These are phyloP conservation scores for Manihot esculenta DNA, from an alignment of 441 rosid species.

Conservation along the genomic window DNA sequence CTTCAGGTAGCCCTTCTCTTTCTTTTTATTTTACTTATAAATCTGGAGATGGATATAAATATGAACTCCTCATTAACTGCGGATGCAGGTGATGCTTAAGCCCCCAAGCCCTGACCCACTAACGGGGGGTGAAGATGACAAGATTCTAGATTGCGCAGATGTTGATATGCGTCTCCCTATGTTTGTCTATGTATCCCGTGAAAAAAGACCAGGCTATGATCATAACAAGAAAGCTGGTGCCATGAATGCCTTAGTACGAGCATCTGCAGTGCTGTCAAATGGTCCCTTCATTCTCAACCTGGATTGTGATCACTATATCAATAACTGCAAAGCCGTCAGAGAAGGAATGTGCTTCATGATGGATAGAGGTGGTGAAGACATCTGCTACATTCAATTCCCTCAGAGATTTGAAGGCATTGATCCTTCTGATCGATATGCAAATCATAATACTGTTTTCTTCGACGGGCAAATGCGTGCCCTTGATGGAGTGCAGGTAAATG, in stretches of 20 bases:
- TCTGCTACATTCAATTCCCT: constrained; percentile 88
- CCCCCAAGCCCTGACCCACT: constrained; percentile 80
- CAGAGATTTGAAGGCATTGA: constrained; percentile 94
- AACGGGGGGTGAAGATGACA: constrained; percentile 52
- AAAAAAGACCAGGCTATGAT: constrained; percentile 83
- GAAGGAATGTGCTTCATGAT: constrained; percentile 96
- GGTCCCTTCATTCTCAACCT: constrained; percentile 88
- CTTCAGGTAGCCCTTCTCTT: constrained; percentile 41
- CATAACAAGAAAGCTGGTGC: constrained; percentile 96
- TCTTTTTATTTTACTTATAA: not conserved
- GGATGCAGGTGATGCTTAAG: constrained; percentile 69
- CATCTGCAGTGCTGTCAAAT: constrained; percentile 81
- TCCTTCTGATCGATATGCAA: constrained; percentile 88
- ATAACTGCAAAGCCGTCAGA: constrained; percentile 73
- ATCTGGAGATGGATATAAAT: too few relatives aligned
- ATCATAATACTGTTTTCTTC: constrained; percentile 80
- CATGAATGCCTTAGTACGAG: constrained; percentile 80
- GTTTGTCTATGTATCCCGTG: constrained; percentile 77
- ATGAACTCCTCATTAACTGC: not conserved
- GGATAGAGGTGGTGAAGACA: constrained; percentile 81
- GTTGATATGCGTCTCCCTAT: constrained; percentile 77
- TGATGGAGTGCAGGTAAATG: constrained; percentile 75
- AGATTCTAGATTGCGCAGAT: constrained; percentile 65
- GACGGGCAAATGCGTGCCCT: constrained; percentile 96
- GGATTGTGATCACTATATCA: constrained; percentile 85